A percentile compares a stretch with the other conserved stretches of the same genome.
These are phyloP conservation scores for Leccinum pachyderme DNA, from an alignment of 1,284 basidiomycete species.

Conservation along the genomic window DNA sequence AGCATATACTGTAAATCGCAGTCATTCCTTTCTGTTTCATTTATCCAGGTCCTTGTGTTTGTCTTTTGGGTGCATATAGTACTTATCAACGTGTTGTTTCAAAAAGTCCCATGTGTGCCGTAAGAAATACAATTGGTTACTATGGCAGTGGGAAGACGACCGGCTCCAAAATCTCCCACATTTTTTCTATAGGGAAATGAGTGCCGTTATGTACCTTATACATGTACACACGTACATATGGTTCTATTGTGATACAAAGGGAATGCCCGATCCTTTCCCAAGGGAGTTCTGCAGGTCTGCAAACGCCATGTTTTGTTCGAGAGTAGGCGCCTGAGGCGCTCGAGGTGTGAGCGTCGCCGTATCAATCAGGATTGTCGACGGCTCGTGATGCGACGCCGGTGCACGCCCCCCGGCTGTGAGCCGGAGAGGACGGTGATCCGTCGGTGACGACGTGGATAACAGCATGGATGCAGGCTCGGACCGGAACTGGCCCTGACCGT, in stretches of 20 bases:
- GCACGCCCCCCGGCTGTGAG: slow-evolving; percentile 18
- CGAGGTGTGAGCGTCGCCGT: slow-evolving; percentile 48
- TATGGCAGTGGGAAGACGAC: slow-evolving; percentile 5
- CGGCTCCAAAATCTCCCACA: background rate
- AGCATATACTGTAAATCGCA: slow-evolving; percentile 28
- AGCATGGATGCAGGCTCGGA: background rate
- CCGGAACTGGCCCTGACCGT: background rate
- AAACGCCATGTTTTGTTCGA: slow-evolving; percentile 81
- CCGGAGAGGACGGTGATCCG: slow-evolving; percentile 11
- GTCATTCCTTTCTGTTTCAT: slow-evolving; percentile 30
- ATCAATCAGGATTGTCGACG: slow-evolving; percentile 51
- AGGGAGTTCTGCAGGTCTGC: slow-evolving; percentile 58
- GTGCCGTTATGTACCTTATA: background rate
- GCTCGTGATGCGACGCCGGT: slow-evolving; percentile 29
- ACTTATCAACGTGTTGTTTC: slow-evolving; percentile 10
- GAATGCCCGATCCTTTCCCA: slow-evolving; percentile 14
- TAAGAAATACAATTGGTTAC: slow-evolving; percentile 14
- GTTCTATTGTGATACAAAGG: slow-evolving; percentile 15
- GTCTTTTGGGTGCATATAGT: slow-evolving; percentile 23
- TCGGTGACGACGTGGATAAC: slow-evolving; percentile 8
- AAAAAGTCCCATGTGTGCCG: slow-evolving; percentile 11
- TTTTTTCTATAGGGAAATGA: slow-evolving; percentile 1
- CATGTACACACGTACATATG: background rate
- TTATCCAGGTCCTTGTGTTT: slow-evolving; percentile 14
- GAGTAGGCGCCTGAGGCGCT: slow-evolving; percentile 55